A percentile compares a stretch with the other conserved stretches of the same genome.
Conservation (phyloP, 257 asterid species). For the Nicotiana tomentosiformis region DNA sequence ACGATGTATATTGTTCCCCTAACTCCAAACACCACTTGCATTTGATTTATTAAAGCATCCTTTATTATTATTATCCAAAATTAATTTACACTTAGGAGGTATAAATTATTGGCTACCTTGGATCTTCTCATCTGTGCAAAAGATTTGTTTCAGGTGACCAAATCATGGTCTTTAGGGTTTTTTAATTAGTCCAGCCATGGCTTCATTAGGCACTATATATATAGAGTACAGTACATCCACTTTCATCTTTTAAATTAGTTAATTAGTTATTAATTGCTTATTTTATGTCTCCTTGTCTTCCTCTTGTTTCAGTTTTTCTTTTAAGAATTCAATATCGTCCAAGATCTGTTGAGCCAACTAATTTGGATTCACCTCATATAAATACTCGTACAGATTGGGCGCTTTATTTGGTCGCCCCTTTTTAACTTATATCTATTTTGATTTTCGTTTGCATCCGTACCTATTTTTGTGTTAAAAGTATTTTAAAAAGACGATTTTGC, state of each 20-base stretch:
- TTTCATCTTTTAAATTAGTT: background rate
- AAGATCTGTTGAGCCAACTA: rapidly evolving
- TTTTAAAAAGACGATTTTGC: no score
- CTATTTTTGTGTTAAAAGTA: no score
- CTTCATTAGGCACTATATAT: slow-evolving; percentile 10
- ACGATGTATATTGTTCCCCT: slow-evolving; percentile 62
- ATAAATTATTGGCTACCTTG: slow-evolving; percentile 20
- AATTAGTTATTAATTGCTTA: slow-evolving; percentile 26
- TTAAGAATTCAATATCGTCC: background rate
- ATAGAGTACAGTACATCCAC: slow-evolving; percentile 9
- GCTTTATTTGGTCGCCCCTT: no score
- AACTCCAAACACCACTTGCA: slow-evolving; percentile 63
- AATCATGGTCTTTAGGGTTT: slow-evolving; percentile 40
- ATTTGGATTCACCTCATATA: background rate
- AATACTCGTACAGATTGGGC: background rate
- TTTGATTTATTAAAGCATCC: slow-evolving; percentile 29
- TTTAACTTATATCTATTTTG: no score
- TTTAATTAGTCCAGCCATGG: background rate
- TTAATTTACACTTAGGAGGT: background rate
- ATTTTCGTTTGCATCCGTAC: no score
- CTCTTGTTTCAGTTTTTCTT: slow-evolving; percentile 19
- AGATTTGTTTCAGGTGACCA: slow-evolving; percentile 54
- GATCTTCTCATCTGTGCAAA: slow-evolving; percentile 60
- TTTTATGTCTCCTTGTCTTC: slow-evolving; percentile 30
- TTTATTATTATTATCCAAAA: background rate